Base-by-base conservation (phyloP, 164 flowering plant species). In the Sextonia rubra region DNA sequence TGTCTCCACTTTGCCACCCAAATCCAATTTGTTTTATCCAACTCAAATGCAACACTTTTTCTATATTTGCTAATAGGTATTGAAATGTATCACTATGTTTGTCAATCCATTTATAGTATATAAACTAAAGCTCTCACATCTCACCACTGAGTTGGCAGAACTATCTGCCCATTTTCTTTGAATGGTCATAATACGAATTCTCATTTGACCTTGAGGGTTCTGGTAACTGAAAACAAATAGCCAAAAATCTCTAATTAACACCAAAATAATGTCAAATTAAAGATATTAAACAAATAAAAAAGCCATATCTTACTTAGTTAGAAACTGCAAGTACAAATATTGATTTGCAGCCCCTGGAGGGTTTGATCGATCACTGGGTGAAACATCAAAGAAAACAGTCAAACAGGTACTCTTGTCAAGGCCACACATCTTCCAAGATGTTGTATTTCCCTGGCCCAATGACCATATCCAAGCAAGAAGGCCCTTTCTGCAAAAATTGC, bases 401-500 rank as follows among this genome's bases (percentile, higher is more conserved):
- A 95, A 83, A 78, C 94, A 90, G 69, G 94, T 93, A 72, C 83
- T 88, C 79, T 86, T 91, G 77, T 93, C 99, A 70, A 95, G 89
- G 73, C 99, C 96, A 83, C 99, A 95, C 90, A 95, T 78, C 82
- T 91, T 95, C 99, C 99, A 95, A 17, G 90, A 82, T 18, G 92
- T 86, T 52, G 99, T 95, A 75, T 89, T 91, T 55, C 99, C 99
- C 80, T 95, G 92, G 92, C 12, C 99, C 99, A 77, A 90, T 80
- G 32, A 85, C 88, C 14, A 88, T 87, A 80, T 89, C 97, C 14
- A 97, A 85, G 76, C 90, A 92, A 65, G 85, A 82, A 74, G 98
- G 91, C 67, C 97, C 98, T 91, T 95, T 95, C 99, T 95, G 93
- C 87, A 86, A 82, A 47, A 60, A 27, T 60, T 69, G 24, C 27